A percentile compares a stretch with the other conserved stretches of the same genome.
These are phyloP conservation scores for Hyparrhenia diplandra DNA, from an alignment of 176 grass and related monocot genomes.

Conservation along the genomic window DNA sequence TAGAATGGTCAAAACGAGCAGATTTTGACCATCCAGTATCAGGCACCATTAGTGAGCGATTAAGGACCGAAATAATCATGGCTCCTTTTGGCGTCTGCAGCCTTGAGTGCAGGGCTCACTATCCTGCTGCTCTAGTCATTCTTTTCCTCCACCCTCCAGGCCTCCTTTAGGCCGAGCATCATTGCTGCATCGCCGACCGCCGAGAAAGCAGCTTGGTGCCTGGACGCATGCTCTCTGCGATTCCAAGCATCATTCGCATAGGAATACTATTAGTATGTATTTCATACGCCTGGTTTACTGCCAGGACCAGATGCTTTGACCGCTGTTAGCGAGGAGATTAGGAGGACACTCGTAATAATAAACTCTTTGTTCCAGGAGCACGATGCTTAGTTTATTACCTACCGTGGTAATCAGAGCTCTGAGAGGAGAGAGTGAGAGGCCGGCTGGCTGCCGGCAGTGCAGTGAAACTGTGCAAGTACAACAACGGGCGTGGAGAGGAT, in stretches of 20 bases:
- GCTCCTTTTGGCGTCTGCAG: too few species aligned
- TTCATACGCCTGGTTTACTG: neutral
- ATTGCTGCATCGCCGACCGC: neutral
- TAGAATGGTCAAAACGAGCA: too few species aligned
- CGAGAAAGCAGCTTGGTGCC: slow-evolving; percentile 20
- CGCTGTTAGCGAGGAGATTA: slow-evolving; percentile 10
- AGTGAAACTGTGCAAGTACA: neutral
- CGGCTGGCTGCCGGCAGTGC: too few species aligned
- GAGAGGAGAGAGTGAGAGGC: neutral
- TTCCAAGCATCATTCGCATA: neutral
- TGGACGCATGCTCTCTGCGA: neutral
- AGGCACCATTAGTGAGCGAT: too few species aligned
- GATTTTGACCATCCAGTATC: too few species aligned
- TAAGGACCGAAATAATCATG: too few species aligned
- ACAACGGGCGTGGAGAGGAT: neutral
- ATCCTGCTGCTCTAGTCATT: neutral
- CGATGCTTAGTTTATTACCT: neutral
- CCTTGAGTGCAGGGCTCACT: neutral
- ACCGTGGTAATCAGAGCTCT: neutral
- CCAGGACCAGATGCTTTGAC: neutral
- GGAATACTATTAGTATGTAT: neutral
- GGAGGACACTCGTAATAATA: neutral
- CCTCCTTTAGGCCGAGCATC: slow-evolving; percentile 8
- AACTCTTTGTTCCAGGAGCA: neutral
- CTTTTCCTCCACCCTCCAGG: neutral